phyloP scores from a whole-genome alignment of 768 basidiomycete species.

The Glaciozyma antarctica region DNA sequence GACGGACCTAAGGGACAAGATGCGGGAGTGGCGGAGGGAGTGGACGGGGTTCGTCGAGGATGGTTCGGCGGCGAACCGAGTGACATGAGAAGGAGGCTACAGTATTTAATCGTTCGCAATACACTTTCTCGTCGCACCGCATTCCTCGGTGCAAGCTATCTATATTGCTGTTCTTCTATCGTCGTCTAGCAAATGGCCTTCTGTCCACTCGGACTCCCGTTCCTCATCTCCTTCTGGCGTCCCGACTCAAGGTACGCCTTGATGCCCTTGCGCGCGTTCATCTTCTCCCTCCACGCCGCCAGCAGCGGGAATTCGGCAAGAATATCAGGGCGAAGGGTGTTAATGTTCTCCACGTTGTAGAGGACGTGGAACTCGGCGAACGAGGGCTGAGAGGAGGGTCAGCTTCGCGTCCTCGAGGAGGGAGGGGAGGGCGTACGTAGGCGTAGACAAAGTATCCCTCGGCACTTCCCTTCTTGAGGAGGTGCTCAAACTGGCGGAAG shows the following conservation, averaged over 20 bases:
- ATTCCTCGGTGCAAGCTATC: too few relatives aligned
- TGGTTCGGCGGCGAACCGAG: conserved; percentile 26
- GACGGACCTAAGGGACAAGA: conserved; percentile 59
- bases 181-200: background rate
- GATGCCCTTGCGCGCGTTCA: background rate
- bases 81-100: conserved; percentile 7
- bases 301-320: conserved; percentile 5
- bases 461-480: background rate
- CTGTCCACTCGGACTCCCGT: conserved; percentile 2
- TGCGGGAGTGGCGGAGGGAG: conserved; percentile 66
- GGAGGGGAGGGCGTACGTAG: background rate
- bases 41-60: conserved; percentile 52
- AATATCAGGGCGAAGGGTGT: conserved; percentile 1
- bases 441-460: conserved; percentile 3
- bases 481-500: conserved; percentile 8
- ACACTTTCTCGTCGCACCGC: too few relatives aligned
- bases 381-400: conserved; percentile 6
- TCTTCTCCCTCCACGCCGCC: background rate
- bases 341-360: conserved; percentile 12
- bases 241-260: background rate
- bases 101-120: too few relatives aligned
- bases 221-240: background rate
- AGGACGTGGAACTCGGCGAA: conserved; percentile 16
- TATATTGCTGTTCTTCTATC: too few relatives aligned
- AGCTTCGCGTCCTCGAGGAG: background rate